These are phyloP conservation scores for Coemansia pectinata DNA, from an alignment of 192 early-diverging fungal genomes.

Conservation along the genomic window DNA sequence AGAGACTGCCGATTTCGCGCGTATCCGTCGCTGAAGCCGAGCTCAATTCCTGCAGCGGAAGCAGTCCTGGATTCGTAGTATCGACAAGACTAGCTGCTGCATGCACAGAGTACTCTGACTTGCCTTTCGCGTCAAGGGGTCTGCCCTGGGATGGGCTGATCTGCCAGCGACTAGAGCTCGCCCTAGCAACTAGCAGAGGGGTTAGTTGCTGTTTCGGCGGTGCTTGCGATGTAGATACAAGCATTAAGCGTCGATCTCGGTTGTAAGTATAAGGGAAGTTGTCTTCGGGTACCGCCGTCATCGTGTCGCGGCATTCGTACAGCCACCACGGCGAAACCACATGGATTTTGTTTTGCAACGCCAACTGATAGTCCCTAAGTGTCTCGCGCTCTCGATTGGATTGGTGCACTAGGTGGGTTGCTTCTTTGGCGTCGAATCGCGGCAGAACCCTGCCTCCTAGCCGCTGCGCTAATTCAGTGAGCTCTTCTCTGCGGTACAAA, in stretches of 20 bases:
- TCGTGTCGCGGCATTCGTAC: constrained; percentile 38
- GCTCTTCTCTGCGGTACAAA: constrained; percentile 36
- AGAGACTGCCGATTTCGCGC: constrained; percentile 24
- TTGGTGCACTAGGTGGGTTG: constrained; percentile 54
- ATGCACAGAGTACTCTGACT: neutral
- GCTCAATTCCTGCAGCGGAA: neutral
- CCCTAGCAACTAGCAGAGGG: too few relatives aligned
- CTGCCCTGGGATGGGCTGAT: neutral
- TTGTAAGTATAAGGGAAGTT: constrained; percentile 46
- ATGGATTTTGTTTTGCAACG: constrained; percentile 15
- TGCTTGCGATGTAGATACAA: constrained; percentile 21
- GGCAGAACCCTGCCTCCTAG: constrained; percentile 40
- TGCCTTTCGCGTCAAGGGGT: neutral
- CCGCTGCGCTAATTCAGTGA: constrained; percentile 26
- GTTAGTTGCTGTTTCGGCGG: neutral
- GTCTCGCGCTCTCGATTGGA: constrained; percentile 44
- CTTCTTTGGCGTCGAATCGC: constrained; percentile 28
- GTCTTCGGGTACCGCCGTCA: constrained; percentile 18
- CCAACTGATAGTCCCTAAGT: constrained; percentile 33
- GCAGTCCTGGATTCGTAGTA: neutral
- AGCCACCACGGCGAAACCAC: constrained; percentile 59
- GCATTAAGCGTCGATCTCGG: constrained; percentile 36
- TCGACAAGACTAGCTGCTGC: neutral
- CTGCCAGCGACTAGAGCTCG: neutral
- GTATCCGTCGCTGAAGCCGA: neutral